Percentiles rank a stretch among this genome's conserved stretches.
These are phyloP conservation scores for Mortierella sp. DNA, from an alignment of 371 early-diverging fungal species.

Conservation along the genomic window DNA sequence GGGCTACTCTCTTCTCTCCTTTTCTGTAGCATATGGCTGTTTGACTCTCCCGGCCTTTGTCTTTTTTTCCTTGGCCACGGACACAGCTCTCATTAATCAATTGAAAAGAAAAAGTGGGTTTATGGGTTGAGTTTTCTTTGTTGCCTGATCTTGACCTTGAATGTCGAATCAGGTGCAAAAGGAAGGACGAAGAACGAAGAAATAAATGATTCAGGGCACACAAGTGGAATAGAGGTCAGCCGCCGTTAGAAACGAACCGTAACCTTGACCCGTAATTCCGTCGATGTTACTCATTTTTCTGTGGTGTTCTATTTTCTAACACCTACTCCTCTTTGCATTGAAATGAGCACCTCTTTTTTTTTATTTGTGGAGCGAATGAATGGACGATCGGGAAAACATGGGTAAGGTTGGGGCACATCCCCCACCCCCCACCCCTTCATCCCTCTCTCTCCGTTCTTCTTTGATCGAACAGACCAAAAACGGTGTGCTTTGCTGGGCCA, in stretches of 20 bases:
- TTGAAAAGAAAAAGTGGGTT: not conserved
- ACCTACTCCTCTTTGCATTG: not conserved
- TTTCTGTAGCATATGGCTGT: no score
- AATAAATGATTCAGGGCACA: not conserved
- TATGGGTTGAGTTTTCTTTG: no score
- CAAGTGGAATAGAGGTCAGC: constrained; percentile 10
- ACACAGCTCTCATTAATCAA: not conserved
- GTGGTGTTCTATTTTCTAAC: not conserved
- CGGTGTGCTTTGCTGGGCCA: not conserved
- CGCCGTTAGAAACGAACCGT: not conserved
- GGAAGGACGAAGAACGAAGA: not conserved
- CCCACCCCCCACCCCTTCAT: not conserved
- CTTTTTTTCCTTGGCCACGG: constrained; percentile 2
- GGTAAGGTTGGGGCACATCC: constrained; percentile 8
- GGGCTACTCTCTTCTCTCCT: not conserved
- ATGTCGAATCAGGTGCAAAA: constrained; percentile 5
- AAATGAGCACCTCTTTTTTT: not conserved
- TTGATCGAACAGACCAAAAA: not conserved
- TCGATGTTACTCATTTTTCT: not conserved
- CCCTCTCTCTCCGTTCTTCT: not conserved
- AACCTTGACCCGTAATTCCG: not conserved
- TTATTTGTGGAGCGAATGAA: not conserved
- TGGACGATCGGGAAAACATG: not conserved
- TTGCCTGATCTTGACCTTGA: not conserved
- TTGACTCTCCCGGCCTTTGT: no score